Evolutionary conservation across 1,284 basidiomycete genomes (phyloP).

Genomic region (Trametes pubescens): DNA sequence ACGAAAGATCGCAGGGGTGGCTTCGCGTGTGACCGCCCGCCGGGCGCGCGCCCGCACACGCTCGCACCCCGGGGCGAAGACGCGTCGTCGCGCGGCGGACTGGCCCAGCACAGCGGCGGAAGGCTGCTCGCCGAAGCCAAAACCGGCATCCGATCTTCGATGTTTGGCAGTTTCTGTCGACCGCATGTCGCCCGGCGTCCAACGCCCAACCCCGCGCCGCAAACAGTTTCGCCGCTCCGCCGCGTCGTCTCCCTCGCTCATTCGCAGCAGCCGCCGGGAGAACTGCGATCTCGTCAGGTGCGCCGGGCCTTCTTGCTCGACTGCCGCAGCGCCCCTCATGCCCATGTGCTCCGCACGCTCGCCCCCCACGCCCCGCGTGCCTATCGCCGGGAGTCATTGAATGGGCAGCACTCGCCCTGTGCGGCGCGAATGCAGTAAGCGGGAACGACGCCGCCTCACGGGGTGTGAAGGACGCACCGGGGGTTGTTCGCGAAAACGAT

Average conservation of each 20-base stretch:
- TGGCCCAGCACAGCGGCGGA: background rate
- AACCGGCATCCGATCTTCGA: slow-evolving; percentile 29
- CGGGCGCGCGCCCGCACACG: background rate
- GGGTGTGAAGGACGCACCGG: background rate
- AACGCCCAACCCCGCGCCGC: slow-evolving; percentile 10
- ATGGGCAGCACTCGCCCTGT: background rate
- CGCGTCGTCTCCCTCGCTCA: background rate
- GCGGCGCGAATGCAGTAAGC: background rate
- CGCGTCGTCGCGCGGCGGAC: background rate
- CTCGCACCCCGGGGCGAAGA: slow-evolving; percentile 4
- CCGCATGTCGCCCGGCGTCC: slow-evolving; percentile 23
- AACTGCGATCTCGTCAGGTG: slow-evolving; percentile 23
- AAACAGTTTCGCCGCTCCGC: slow-evolving; percentile 2
- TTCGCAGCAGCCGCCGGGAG: slow-evolving; percentile 12
- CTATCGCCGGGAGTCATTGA: slow-evolving; percentile 20
- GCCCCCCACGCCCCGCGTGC: slow-evolving; percentile 2
- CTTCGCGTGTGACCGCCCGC: slow-evolving; percentile 14
- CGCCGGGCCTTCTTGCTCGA: slow-evolving; percentile 4
- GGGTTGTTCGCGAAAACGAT: background rate
- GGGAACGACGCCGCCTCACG: background rate
- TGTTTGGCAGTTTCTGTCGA: slow-evolving; percentile 34
- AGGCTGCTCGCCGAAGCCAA: slow-evolving; percentile 9
- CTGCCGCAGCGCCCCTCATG: background rate
- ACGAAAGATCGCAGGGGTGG: slow-evolving; percentile 22
- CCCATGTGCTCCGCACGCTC: slow-evolving; percentile 4